phyloP scores from a whole-genome alignment of 1,284 basidiomycete species.

The Somion occarium region DNA sequence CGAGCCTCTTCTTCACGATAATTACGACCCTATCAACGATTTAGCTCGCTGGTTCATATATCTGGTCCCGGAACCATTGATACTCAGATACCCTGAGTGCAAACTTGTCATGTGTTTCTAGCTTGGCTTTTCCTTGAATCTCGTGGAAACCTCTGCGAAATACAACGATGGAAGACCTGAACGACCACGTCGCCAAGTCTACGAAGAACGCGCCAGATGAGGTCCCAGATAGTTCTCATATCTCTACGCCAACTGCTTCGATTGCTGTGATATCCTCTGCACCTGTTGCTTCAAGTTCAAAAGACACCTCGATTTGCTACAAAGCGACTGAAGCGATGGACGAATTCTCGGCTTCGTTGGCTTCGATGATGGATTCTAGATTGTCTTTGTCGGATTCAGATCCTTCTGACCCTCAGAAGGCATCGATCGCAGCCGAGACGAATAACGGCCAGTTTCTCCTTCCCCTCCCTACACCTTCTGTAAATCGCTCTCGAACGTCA shows the following conservation, averaged over 20 bases:
- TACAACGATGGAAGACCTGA: not conserved
- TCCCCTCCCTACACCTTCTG: slow-evolving; percentile 39
- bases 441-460: slow-evolving; percentile 31
- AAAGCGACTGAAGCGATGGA: slow-evolving; percentile 1
- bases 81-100: not conserved
- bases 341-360: slow-evolving; percentile 4
- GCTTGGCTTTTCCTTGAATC: not conserved
- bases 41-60: too few species aligned
- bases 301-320: not conserved
- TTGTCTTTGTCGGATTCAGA: slow-evolving; percentile 1
- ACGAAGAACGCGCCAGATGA: not conserved
- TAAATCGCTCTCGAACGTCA: slow-evolving; percentile 38
- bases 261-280: not conserved
- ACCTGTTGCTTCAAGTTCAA: not conserved
- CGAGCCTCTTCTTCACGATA: not conserved
- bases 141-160: not conserved
- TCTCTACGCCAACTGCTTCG: slow-evolving; percentile 5
- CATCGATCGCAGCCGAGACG: slow-evolving; percentile 1
- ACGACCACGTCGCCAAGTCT: not conserved
- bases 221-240: slow-evolving; percentile 1
- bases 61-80: not conserved
- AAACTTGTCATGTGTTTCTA: slow-evolving; percentile 4
- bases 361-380: slow-evolving; percentile 3
- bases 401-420: not conserved
- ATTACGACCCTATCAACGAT: not conserved